Conservation (phyloP, 768 basidiomycete species). For the Amanita subjunquillea region DNA sequence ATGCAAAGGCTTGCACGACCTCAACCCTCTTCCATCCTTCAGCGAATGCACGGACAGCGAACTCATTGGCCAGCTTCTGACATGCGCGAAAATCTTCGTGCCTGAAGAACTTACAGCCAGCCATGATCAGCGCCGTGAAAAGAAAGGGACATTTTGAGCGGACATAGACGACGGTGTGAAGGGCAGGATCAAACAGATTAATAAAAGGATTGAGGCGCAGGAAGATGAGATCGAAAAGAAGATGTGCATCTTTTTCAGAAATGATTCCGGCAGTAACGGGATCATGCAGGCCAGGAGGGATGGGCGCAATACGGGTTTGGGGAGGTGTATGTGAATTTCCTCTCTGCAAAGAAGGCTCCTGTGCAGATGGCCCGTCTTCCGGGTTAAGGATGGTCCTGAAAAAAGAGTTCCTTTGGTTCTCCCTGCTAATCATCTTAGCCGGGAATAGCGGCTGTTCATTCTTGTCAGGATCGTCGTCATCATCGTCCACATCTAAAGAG, state of each 20-base stretch:
- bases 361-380: conserved; percentile 33
- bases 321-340: conserved; percentile 30
- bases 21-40: conserved; percentile 77
- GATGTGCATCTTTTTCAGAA: conserved; percentile 56
- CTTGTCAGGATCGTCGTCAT: conserved; percentile 58
- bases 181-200: conserved; percentile 78
- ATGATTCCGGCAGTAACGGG: conserved; percentile 67
- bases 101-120: conserved; percentile 76
- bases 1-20: conserved; percentile 82
- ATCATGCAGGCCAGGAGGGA: conserved; percentile 38
- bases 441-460: conserved; percentile 61
- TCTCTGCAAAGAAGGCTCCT: conserved; percentile 20
- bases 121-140: conserved; percentile 79
- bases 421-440: conserved; percentile 61
- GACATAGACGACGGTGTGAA: conserved; percentile 75
- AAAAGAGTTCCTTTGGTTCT: conserved; percentile 66
- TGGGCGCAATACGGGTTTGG: conserved; percentile 25
- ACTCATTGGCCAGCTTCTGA: conserved; percentile 62
- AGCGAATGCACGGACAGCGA: conserved; percentile 69
- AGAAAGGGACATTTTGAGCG: conserved; percentile 74
- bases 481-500: conserved; percentile 45
- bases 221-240: conserved; percentile 72
- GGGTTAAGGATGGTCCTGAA: conserved; percentile 80
- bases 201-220: conserved; percentile 83
- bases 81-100: conserved; percentile 56